Percentiles rank a stretch among this genome's conserved stretches.
These are phyloP conservation scores for Pontederia crassipes DNA, from an alignment of 176 grass and related monocot species.

Conservation along the genomic window DNA sequence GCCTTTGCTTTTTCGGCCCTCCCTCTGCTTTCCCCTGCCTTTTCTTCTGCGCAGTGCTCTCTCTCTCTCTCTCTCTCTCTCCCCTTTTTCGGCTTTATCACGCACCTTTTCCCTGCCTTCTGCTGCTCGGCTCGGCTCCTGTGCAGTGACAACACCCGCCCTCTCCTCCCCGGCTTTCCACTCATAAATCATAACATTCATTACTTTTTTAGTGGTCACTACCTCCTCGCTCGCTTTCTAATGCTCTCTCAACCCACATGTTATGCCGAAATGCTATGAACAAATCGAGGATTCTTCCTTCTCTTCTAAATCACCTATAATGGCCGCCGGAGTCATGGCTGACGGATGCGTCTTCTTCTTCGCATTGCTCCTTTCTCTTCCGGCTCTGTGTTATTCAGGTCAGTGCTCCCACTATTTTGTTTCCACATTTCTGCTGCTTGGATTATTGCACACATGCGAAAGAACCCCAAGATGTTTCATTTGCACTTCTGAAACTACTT, in stretches of 20 bases:
- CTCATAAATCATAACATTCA: background rate
- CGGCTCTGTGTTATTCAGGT: constrained; percentile 37
- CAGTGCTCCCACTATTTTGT: constrained; percentile 3
- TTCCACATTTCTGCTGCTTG: background rate
- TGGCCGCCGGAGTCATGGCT: constrained; percentile 23
- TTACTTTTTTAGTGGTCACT: background rate
- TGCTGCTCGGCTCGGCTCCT: background rate
- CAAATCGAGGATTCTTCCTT: background rate
- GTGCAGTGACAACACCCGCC: background rate
- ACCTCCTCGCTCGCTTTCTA: background rate
- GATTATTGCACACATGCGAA: background rate
- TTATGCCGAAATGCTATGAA: background rate
- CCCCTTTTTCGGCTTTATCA: constrained; percentile 8
- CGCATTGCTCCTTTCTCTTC: constrained; percentile 23
- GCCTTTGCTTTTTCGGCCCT: too few relatives aligned
- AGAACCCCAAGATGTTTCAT: background rate
- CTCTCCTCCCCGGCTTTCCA: too few relatives aligned
- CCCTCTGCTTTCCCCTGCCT: too few relatives aligned
- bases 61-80: background rate
- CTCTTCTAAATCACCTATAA: background rate
- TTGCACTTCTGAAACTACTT: background rate
- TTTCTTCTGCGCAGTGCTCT: too few relatives aligned
- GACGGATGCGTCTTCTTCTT: constrained; percentile 19
- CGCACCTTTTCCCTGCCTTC: background rate
- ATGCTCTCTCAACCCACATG: constrained; percentile 1